Percentiles rank a stretch among this genome's conserved stretches.
These are phyloP conservation scores for Hanseniaspora gamundiae DNA, from an alignment of 1,139 yeast genomes.

Conservation along the genomic window DNA sequence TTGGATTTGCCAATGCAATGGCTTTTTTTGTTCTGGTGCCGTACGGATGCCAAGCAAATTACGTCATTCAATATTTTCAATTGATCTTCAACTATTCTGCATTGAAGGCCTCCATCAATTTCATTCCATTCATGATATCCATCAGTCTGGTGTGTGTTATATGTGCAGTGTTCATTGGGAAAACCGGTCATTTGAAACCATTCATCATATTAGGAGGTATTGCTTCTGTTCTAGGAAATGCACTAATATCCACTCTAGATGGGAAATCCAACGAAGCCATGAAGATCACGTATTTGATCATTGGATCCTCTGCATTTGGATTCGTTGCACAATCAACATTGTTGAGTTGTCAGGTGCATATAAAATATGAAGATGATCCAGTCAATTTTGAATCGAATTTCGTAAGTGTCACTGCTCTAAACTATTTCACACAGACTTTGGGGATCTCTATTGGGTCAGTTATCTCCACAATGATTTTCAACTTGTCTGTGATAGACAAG, in stretches of 20 bases:
- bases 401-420: constrained; percentile 3
- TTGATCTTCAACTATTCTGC: constrained; percentile 25
- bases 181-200: constrained; percentile 38
- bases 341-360: constrained; percentile 37
- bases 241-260: constrained; percentile 33
- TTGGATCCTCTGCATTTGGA: constrained; percentile 47
- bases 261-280: constrained; percentile 28
- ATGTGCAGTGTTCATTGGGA: constrained; percentile 36
- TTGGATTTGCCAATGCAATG: constrained; percentile 12
- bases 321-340: constrained; percentile 39
- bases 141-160: constrained; percentile 32
- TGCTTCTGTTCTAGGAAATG: constrained; percentile 40
- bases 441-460: constrained; percentile 7
- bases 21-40: constrained; percentile 13
- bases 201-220: constrained; percentile 34
- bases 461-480: constrained; percentile 7
- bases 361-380: constrained; percentile 12
- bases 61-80: constrained; percentile 18
- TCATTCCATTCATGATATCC: constrained; percentile 43
- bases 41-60: constrained; percentile 13
- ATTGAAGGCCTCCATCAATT: constrained; percentile 45
- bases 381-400: constrained; percentile 7
- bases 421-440: constrained; percentile 3
- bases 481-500: constrained; percentile 5
- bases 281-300: constrained; percentile 41